Evolutionary conservation across 164 flowering plant species (phyloP).

Genomic region (Pachysandra terminalis): DNA sequence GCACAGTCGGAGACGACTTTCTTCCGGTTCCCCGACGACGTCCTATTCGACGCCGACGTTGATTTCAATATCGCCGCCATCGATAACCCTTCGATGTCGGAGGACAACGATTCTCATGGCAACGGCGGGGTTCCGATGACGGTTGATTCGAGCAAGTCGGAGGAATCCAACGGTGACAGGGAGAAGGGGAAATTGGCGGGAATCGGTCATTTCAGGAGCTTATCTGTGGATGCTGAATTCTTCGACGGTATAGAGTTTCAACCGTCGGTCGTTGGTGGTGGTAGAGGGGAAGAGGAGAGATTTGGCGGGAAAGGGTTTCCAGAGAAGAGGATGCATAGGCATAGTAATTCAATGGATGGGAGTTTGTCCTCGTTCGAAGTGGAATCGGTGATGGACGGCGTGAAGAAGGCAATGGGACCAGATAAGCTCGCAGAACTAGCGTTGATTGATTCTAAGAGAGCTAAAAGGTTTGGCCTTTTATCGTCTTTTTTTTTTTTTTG

Average conservation of each 20-base stretch:
- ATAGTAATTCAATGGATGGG: slow-evolving; percentile 75
- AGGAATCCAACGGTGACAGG: slow-evolving; percentile 30
- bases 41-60: slow-evolving; percentile 40
- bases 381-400: slow-evolving; percentile 33
- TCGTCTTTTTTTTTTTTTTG: not conserved
- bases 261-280: slow-evolving; percentile 18
- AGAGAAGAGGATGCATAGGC: slow-evolving; percentile 54
- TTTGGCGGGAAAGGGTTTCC: slow-evolving; percentile 12
- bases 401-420: slow-evolving; percentile 67
- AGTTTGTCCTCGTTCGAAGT: slow-evolving; percentile 30
- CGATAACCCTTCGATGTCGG: slow-evolving; percentile 31
- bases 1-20: slow-evolving; percentile 78
- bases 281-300: slow-evolving; percentile 17
- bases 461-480: slow-evolving; percentile 52
- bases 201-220: slow-evolving; percentile 57
- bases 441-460: slow-evolving; percentile 78
- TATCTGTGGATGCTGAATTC: slow-evolving; percentile 89
- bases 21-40: slow-evolving; percentile 58
- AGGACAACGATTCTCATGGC: slow-evolving; percentile 19
- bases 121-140: slow-evolving; percentile 18
- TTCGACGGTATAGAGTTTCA: slow-evolving; percentile 58
- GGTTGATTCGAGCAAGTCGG: slow-evolving; percentile 33
- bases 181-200: slow-evolving; percentile 9
- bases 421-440: slow-evolving; percentile 75
- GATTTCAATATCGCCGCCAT: slow-evolving; percentile 36